These are phyloP conservation scores for Calonectria ilicicola DNA, from an alignment of 2,329 filamentous ascomycete species.

Conservation along the genomic window DNA sequence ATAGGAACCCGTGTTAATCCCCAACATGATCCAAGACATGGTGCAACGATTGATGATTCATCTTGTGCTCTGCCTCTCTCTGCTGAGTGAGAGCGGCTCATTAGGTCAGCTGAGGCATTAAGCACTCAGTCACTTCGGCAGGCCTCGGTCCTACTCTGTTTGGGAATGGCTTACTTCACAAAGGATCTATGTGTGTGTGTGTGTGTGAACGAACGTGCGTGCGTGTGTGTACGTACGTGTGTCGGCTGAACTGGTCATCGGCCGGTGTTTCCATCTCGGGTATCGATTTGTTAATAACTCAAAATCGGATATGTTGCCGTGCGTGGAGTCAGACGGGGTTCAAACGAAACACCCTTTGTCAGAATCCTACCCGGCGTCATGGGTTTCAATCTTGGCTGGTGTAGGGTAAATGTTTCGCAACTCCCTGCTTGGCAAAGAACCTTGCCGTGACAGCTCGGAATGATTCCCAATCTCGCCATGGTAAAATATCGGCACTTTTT, in stretches of 20 bases:
- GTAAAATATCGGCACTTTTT: neutral
- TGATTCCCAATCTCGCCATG: neutral
- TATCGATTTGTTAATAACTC: constrained; percentile 1
- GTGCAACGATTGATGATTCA: constrained; percentile 18
- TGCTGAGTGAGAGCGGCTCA: neutral
- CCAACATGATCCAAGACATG: constrained; percentile 4
- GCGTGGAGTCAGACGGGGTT: neutral
- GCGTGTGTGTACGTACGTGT: neutral
- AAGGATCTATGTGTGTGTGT: neutral
- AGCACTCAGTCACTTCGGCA: neutral
- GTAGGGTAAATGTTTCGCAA: neutral
- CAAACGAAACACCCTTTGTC: neutral
- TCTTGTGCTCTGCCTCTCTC: neutral
- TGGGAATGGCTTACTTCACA: neutral
- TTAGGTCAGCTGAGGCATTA: constrained; percentile 5
- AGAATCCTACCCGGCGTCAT: neutral
- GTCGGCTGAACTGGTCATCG: neutral
- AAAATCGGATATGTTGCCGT: neutral
- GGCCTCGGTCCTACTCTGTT: constrained; percentile 12
- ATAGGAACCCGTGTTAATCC: neutral
- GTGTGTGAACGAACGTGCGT: no score
- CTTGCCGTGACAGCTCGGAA: neutral
- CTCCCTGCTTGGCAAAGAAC: neutral
- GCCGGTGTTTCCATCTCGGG: neutral
- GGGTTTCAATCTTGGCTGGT: neutral